Evolutionary conservation across 2,329 filamentous ascomycete species (phyloP).

Genomic region (Stemphylium beticola): DNA sequence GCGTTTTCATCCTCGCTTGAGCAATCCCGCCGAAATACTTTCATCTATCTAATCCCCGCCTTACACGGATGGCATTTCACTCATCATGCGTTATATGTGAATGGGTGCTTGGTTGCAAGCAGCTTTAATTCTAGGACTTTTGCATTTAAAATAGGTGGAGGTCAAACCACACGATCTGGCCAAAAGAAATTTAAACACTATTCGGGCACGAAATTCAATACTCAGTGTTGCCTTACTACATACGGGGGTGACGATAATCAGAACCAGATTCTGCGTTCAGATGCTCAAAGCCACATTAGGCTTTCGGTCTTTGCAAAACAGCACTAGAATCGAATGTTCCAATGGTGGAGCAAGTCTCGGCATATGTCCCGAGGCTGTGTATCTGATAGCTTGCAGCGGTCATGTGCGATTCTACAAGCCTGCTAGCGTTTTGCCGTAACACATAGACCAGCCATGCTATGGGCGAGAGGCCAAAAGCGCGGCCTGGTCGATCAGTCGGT

Average conservation of each 20-base stretch:
- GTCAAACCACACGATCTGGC: background rate
- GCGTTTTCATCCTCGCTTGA: slow-evolving; percentile 7
- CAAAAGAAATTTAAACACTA: too few relatives aligned
- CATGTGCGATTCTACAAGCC: background rate
- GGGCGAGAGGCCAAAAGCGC: background rate
- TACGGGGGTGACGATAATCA: too few relatives aligned
- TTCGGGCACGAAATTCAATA: too few relatives aligned
- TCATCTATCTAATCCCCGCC: background rate
- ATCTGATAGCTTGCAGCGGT: background rate
- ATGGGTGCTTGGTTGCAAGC: background rate
- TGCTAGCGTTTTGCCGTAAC: background rate
- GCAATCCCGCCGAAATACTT: background rate
- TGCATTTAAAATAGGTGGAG: background rate
- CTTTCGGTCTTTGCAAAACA: too few relatives aligned
- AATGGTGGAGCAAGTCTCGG: too few relatives aligned
- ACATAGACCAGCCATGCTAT: background rate
- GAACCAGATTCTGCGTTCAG: too few relatives aligned
- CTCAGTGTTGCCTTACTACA: too few relatives aligned
- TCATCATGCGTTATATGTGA: background rate
- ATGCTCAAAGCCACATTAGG: too few relatives aligned
- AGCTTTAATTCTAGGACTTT: background rate
- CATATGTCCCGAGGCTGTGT: background rate
- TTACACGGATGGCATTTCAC: background rate
- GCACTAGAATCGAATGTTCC: too few relatives aligned
- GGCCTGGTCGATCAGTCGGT: background rate